Base-by-base conservation (phyloP, 2,329 filamentous ascomycete species). In the Aspergillus luchuensis region DNA sequence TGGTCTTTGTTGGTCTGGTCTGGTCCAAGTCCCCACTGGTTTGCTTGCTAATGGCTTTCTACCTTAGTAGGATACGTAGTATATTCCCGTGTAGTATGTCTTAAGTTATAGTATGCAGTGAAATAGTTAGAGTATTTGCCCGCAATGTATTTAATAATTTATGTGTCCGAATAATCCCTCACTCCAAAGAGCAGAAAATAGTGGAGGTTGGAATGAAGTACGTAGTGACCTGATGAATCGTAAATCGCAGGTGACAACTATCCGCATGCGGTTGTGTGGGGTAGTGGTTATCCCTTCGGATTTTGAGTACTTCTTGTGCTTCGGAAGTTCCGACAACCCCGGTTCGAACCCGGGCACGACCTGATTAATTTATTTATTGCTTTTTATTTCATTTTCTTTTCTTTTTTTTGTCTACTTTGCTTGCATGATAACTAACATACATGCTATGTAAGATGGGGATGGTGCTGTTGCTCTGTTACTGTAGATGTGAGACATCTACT, bases 231-330 rank as follows among this genome's bases (percentile, higher is more conserved):
- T 45, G 17, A 45, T 45, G 19, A 6, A 6, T 3, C n/a, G 7
- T 45, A 45, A 13, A 21, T 21, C 8, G 10, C 41, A 6, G 23
- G 17, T 19, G 8, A 21, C 13, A 45, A 45, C 19, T 45, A 23
- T 45, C 41, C 41, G 41, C 41, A 45, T 45, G 19, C 41, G 41
- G 41, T 45, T 45, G 41, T 45, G 41, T 45, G 41, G 41, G 41
- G 41, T 45, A 45, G 41, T 45, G 41, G 41, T 45, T 45, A 45
- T 45, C 41, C 41, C 41, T 45, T 45, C 41, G 41, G 41, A 45
- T 45, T 45, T 45, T 45, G 41, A 45, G 41, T 45, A 45, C 41
- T 36, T 13, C 21, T 17, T 45, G 19, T 45, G 17, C 19, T 45
- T 21, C 41, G 8, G 41, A 45, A 23, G 41, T 45, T 45, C 41